A percentile compares a stretch with the other conserved stretches of the same genome.
Conservation (phyloP, 768 basidiomycete species). For the Heimioporus sp. region DNA sequence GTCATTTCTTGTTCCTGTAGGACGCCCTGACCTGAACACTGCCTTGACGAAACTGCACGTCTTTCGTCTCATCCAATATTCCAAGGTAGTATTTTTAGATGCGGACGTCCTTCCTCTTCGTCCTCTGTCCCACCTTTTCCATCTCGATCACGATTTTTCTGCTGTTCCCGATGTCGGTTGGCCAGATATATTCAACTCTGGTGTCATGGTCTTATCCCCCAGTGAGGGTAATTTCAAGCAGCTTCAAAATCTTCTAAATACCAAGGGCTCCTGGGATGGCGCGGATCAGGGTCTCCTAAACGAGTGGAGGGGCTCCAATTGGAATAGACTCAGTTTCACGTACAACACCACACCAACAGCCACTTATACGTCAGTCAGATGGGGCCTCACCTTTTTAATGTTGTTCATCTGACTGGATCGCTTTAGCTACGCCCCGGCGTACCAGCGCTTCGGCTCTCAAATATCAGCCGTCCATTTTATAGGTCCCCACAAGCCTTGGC, state of each 20-base stretch:
- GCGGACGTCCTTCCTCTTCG: constrained; percentile 88
- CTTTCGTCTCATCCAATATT: constrained; percentile 86
- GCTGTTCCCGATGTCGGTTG: constrained; percentile 97
- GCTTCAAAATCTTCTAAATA: constrained; percentile 64
- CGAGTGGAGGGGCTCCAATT: constrained; percentile 84
- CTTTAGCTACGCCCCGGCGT: constrained; percentile 90
- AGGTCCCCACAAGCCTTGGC: constrained; percentile 96
- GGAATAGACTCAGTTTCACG: constrained; percentile 94
- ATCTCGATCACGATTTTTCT: constrained; percentile 77
- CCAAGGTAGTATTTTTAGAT: constrained; percentile 88
- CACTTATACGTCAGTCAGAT: constrained; percentile 80
- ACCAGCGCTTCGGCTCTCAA: constrained; percentile 85
- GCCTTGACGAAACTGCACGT: constrained; percentile 96
- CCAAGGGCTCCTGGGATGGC: constrained; percentile 92
- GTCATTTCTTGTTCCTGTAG: constrained; percentile 40
- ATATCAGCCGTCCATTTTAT: constrained; percentile 93
- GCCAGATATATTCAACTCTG: constrained; percentile 99
- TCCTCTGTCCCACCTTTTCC: constrained; percentile 91
- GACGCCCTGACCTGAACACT: constrained; percentile 89
- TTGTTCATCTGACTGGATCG: constrained; percentile 25
- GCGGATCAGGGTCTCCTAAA: constrained; percentile 98
- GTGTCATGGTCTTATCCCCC: constrained; percentile 85
- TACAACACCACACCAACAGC: constrained; percentile 99
- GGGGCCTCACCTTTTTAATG: constrained; percentile 21
- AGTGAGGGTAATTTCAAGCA: constrained; percentile 80